Evolutionary conservation across 371 early-diverging fungal species (phyloP).

Genomic region (Apophysomyces elegans): DNA sequence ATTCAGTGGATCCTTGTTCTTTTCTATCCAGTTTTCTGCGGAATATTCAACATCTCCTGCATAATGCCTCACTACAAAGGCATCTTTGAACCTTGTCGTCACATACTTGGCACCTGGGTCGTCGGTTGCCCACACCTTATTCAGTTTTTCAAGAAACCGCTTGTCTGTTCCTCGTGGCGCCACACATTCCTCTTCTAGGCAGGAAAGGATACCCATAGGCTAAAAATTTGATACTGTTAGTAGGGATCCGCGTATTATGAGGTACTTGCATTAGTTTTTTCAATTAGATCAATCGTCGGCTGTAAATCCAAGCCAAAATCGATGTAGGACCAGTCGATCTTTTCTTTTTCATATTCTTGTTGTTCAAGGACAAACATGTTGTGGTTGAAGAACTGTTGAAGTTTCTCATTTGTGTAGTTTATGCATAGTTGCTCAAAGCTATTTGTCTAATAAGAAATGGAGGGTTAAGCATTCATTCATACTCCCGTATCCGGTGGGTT

Average conservation of each 20-base stretch:
- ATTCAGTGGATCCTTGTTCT: conserved; percentile 99
- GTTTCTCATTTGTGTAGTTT: conserved; percentile 99
- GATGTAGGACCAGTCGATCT: conserved; percentile 98
- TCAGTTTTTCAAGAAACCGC: conserved; percentile 95
- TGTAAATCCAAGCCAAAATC: conserved; percentile 99
- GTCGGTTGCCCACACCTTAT: conserved; percentile 84
- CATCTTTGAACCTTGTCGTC: conserved; percentile 86
- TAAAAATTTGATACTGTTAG: conserved; percentile 18
- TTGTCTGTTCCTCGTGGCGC: conserved; percentile 98
- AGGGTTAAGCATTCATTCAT: not conserved
- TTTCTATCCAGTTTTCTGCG: conserved; percentile 96
- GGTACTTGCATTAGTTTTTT: conserved; percentile 81
- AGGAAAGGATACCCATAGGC: conserved; percentile 98
- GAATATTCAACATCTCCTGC: conserved; percentile 98
- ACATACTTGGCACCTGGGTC: conserved; percentile 76
- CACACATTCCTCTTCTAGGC: conserved; percentile 99
- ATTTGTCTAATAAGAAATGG: conserved; percentile 66
- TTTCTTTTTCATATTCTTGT: conserved; percentile 97
- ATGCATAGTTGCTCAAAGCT: conserved; percentile 99
- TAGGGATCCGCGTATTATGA: not conserved
- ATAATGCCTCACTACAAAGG: conserved; percentile 97
- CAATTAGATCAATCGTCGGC: conserved; percentile 99
- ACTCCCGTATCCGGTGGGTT: conserved; percentile 12
- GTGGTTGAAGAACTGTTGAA: conserved; percentile 99
- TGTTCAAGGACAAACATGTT: conserved; percentile 99